Conservation (phyloP, 148 eudicot species). For the Amaranthus cruentus region DNA sequence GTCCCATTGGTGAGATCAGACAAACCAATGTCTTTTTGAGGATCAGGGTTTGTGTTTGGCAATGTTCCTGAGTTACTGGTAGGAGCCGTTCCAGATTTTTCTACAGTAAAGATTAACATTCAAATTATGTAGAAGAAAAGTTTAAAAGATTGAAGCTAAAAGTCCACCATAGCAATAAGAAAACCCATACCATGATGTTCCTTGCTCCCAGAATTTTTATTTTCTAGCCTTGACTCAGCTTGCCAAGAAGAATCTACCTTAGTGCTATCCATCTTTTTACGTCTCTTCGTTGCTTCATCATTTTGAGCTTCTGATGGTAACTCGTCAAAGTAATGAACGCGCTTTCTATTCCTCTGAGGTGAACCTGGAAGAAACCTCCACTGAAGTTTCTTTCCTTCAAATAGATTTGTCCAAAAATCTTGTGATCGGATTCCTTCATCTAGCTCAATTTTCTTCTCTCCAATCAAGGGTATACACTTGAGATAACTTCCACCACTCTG, state of each 20-base stretch:
- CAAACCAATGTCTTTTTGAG: background rate
- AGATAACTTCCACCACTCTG: constrained; percentile 43
- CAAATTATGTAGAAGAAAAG: background rate
- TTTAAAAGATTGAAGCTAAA: background rate
- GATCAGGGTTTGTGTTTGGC: background rate
- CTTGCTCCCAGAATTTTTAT: constrained; percentile 14
- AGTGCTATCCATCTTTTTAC: constrained; percentile 33
- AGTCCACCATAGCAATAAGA: background rate
- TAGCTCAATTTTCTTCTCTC: constrained; percentile 42
- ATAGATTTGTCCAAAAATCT: constrained; percentile 58
- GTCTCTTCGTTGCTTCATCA: constrained; percentile 41
- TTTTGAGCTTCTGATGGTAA: constrained; percentile 25
- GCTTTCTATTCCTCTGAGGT: constrained; percentile 68
- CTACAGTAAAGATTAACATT: background rate
- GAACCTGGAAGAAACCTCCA: constrained; percentile 59
- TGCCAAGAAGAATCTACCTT: constrained; percentile 27
- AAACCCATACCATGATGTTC: constrained; percentile 22
- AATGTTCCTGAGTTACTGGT: background rate
- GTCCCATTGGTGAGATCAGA: constrained; percentile 4
- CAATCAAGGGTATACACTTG: constrained; percentile 42
- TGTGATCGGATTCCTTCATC: constrained; percentile 47
- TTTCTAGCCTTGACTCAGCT: constrained; percentile 12
- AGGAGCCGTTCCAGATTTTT: background rate
- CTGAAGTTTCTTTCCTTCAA: constrained; percentile 53
- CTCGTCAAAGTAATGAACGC: constrained; percentile 41